A percentile compares a stretch with the other conserved stretches of the same genome.
These are phyloP conservation scores for Austropuccinia psidii DNA, from an alignment of 1,284 basidiomycete species.

Conservation along the genomic window DNA sequence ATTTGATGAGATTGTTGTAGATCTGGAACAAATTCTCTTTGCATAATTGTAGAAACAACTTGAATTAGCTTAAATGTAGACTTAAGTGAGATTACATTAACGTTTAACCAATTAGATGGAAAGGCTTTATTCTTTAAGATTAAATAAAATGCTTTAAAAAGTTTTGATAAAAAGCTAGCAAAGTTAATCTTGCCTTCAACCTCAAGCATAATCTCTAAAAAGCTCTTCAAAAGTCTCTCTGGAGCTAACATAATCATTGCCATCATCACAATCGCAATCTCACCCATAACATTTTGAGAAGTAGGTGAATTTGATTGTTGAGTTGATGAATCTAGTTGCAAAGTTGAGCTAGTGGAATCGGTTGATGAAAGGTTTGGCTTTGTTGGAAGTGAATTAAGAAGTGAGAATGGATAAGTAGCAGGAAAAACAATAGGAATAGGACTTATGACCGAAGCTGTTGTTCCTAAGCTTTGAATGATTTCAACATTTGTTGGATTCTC, in stretches of 20 bases:
- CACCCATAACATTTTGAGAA: slow-evolving; percentile 72
- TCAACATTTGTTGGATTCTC: slow-evolving; percentile 60
- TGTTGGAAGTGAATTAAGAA: slow-evolving; percentile 59
- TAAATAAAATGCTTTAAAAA: slow-evolving; percentile 74
- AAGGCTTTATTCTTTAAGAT: slow-evolving; percentile 82
- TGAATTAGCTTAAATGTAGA: slow-evolving; percentile 82
- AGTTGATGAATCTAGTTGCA: slow-evolving; percentile 41
- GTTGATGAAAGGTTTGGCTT: slow-evolving; percentile 44
- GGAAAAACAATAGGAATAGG: slow-evolving; percentile 77
- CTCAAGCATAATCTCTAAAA: slow-evolving; percentile 68
- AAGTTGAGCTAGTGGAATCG: slow-evolving; percentile 46
- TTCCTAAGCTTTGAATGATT: slow-evolving; percentile 63
- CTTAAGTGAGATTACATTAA: slow-evolving; percentile 81
- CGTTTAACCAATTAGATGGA: slow-evolving; percentile 83
- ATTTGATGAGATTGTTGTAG: background rate
- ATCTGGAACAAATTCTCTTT: slow-evolving; percentile 68
- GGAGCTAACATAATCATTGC: slow-evolving; percentile 73
- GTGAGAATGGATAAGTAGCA: slow-evolving; percentile 82
- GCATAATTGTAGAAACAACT: slow-evolving; percentile 66
- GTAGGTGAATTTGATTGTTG: slow-evolving; percentile 37
- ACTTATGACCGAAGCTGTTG: slow-evolving; percentile 58
- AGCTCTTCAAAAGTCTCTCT: slow-evolving; percentile 66
- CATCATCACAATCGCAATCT: slow-evolving; percentile 76
- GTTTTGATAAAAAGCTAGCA: slow-evolving; percentile 61
- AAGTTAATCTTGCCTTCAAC: slow-evolving; percentile 78